Conservation (phyloP, 2,329 filamentous ascomycete genomes). For the Pseudohalonectria lignicola region DNA sequence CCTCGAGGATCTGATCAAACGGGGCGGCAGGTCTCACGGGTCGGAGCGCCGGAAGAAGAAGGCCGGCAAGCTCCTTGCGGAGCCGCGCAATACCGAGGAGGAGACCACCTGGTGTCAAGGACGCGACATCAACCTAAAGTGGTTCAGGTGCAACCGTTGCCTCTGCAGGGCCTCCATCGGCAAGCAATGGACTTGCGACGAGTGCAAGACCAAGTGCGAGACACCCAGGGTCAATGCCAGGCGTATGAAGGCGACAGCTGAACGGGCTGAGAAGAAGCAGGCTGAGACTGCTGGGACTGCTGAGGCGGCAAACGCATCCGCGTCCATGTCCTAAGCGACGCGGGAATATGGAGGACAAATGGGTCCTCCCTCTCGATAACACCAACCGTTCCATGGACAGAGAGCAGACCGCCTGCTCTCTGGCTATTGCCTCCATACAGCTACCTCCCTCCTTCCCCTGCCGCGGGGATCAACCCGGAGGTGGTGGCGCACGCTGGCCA, state of each 20-base stretch:
- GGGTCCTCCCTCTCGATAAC: no score
- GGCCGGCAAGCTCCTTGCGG: constrained; percentile 7
- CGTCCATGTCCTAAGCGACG: no score
- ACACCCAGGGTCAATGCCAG: constrained; percentile 2
- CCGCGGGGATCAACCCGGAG: no score
- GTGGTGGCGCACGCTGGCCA: no score
- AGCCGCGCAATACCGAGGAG: constrained; percentile 15
- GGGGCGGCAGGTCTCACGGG: constrained; percentile 17
- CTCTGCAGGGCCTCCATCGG: constrained; percentile 31
- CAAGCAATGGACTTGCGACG: constrained; percentile 30
- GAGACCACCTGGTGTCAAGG: constrained; percentile 22
- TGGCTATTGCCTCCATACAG: no score
- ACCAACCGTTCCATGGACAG: no score
- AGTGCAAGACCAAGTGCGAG: constrained; percentile 36
- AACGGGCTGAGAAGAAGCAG: not conserved
- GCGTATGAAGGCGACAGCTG: no score
- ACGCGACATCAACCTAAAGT: constrained; percentile 25
- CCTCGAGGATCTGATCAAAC: constrained; percentile 40
- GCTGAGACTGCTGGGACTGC: not conserved
- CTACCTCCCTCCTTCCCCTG: no score
- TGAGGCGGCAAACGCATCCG: no score
- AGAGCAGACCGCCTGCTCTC: no score
- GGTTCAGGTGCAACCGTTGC: constrained; percentile 46
- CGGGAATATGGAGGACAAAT: no score
- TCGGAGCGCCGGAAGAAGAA: constrained; percentile 11